Evolutionary conservation across 208 protist species (phyloP), one percentile per base, ranked within the genome.

Genomic region (Crithidia expoeki): DNA sequence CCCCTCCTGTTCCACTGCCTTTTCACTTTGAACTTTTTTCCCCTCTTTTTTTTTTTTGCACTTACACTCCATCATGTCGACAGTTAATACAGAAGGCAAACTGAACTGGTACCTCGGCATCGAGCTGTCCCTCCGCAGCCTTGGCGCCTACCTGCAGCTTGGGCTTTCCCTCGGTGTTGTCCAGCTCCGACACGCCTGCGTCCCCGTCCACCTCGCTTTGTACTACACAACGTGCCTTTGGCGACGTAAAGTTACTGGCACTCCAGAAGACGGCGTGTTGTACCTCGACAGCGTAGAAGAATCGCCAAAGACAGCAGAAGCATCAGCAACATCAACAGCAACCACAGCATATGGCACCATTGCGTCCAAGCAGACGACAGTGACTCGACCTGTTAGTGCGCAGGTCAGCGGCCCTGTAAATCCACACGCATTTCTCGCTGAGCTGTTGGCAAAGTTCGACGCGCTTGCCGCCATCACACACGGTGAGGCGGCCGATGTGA

Each of bases 111-210:
- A 72, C 42, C 27, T 84, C 50, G 66, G 67, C 58, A 44, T 46
- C 23, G 65, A 86, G 58, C 78, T 86, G 55, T 81, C 70, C 51
- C 65, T 83, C 23, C 78, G 74, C 49, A 89, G 76, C n/a, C 70
- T 84, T 33, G 69, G 55, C 23, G 74, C 79, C 42, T 89, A 89
- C 58, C 52, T 89, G 17, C 70, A 74, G 47, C 66, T 89, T 21
- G 84, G 83, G 27, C 47, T 74, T 44, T 74, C 74, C 1, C 72
- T 89, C n/a, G 75, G 76, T 21, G 72, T 55, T 27, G 76, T 89
- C 34, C 83, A 89, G 50, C 42, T 28, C 0, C 72, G 69, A 1
- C 76, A 76, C 49, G 57, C 68, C 28, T 63, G 68, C 38, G 68
- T 74, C 50, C 63, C 61, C 38, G 70, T 19, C 25, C 53, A 70